Conservation (phyloP, 768 basidiomycete species). For the Strobilomyces echinocephalus region DNA sequence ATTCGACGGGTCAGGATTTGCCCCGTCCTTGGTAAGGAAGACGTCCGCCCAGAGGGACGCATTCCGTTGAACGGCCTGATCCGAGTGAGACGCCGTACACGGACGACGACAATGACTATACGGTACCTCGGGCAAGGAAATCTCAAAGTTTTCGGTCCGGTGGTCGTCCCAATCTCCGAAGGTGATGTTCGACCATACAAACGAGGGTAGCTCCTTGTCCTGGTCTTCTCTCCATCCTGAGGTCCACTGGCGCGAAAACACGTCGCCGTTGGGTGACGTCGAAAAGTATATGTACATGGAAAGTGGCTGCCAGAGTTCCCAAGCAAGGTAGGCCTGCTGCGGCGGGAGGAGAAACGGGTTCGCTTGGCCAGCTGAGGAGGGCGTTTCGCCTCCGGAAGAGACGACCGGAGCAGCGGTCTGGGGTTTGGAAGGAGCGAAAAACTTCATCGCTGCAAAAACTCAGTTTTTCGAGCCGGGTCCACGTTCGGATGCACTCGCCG, state of each 20-base stretch:
- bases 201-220: conserved; percentile 54
- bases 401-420: conserved; percentile 29
- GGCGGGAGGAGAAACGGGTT: conserved; percentile 55
- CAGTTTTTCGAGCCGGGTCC: neutral
- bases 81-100: conserved; percentile 4
- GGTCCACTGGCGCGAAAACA: conserved; percentile 55
- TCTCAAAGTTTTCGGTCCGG: conserved; percentile 49
- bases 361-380: conserved; percentile 23
- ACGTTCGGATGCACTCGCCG: conserved; percentile 36
- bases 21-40: conserved; percentile 62
- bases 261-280: conserved; percentile 56
- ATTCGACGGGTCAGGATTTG: conserved; percentile 59
- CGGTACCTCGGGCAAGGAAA: conserved; percentile 68
- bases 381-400: conserved; percentile 20
- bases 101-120: conserved; percentile 12
- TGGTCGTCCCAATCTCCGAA: conserved; percentile 73
- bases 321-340: conserved; percentile 48
- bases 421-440: conserved; percentile 35
- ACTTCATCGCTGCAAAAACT: conserved; percentile 39
- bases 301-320: conserved; percentile 56
- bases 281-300: conserved; percentile 74
- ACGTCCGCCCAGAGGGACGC: conserved; percentile 82
- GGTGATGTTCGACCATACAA: conserved; percentile 73
- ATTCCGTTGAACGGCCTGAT: conserved; percentile 70
- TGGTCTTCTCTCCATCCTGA: conserved; percentile 43